phyloP scores from a whole-genome alignment of 306 rosid species.

The Senna siamea region DNA sequence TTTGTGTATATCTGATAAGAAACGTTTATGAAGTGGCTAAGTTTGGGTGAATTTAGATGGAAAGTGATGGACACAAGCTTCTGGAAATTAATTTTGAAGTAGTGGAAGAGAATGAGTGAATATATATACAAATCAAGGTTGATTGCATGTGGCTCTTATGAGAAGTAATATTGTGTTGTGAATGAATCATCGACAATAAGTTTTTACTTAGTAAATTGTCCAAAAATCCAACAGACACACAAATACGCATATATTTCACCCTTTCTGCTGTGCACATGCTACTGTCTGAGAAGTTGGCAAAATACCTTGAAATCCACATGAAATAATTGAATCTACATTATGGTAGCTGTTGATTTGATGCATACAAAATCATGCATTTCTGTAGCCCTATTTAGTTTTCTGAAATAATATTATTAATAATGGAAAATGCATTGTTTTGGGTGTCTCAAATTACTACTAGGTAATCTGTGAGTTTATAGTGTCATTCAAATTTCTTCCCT shows the following conservation, averaged over 20 bases:
- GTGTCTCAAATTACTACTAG: constrained; percentile 17
- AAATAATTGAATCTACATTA: background rate
- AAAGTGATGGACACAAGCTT: background rate
- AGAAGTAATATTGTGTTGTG: background rate
- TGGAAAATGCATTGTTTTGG: background rate
- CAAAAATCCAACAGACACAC: background rate
- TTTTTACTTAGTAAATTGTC: constrained; percentile 6
- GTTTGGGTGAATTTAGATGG: constrained; percentile 1
- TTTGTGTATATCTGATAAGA: constrained; percentile 16
- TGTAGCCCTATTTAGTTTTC: background rate
- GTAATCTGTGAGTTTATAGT: background rate
- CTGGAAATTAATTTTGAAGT: background rate
- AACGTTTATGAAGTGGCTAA: constrained; percentile 17
- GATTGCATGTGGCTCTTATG: background rate
- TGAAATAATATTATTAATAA: background rate
- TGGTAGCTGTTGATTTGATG: background rate
- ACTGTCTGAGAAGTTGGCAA: background rate
- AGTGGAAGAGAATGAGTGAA: constrained; percentile 15
- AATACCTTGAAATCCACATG: background rate
- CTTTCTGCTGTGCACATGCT: background rate
- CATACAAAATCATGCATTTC: background rate
- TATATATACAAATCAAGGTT: constrained; percentile 1
- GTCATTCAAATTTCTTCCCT: background rate
- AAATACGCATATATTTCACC: background rate
- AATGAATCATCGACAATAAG: constrained; percentile 5